Evolutionary conservation across 1,284 basidiomycete species (phyloP).

Genomic region (Moesziomyces parantarcticus): DNA sequence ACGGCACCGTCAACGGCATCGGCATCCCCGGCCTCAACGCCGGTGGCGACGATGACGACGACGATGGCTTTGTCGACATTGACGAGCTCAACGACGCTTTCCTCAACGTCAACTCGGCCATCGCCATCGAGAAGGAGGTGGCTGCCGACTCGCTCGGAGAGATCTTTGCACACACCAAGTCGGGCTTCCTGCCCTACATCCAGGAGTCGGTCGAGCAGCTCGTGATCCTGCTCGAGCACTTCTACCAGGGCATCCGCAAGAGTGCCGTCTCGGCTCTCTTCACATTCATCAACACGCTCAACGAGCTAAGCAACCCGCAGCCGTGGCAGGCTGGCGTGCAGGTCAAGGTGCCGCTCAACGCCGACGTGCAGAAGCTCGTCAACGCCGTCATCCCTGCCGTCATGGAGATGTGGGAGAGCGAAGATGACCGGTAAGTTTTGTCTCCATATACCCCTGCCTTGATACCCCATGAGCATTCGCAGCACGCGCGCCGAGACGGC

Average conservation of each 20-base stretch:
- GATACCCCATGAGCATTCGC: conserved; percentile 13
- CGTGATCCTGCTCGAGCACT: conserved; percentile 84
- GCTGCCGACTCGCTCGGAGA: conserved; percentile 96
- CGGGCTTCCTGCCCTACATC: conserved; percentile 86
- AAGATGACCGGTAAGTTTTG: conserved; percentile 93
- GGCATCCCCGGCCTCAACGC: conserved; percentile 75
- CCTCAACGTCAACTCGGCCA: conserved; percentile 85
- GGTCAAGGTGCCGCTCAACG: conserved; percentile 75
- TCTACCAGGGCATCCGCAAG: conserved; percentile 98
- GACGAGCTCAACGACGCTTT: conserved; percentile 77
- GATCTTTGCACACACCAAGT: conserved; percentile 84
- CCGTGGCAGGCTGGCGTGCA: conserved; percentile 84
- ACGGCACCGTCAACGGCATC: conserved; percentile 70
- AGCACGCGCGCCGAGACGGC: not conserved
- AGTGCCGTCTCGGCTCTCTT: conserved; percentile 88
- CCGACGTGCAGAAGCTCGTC: conserved; percentile 84
- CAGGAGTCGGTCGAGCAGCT: conserved; percentile 81
- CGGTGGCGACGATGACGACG: conserved; percentile 75
- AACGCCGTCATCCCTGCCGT: conserved; percentile 80
- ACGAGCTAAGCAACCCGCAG: conserved; percentile 83
- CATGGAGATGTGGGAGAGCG: conserved; percentile 88
- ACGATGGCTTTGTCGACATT: conserved; percentile 73
- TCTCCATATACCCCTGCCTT: not conserved
- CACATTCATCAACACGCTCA: conserved; percentile 90
- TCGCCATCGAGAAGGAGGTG: conserved; percentile 99